Base-by-base conservation (phyloP, 192 early-diverging fungal species). In the Phlyctochytrium bullatum region DNA sequence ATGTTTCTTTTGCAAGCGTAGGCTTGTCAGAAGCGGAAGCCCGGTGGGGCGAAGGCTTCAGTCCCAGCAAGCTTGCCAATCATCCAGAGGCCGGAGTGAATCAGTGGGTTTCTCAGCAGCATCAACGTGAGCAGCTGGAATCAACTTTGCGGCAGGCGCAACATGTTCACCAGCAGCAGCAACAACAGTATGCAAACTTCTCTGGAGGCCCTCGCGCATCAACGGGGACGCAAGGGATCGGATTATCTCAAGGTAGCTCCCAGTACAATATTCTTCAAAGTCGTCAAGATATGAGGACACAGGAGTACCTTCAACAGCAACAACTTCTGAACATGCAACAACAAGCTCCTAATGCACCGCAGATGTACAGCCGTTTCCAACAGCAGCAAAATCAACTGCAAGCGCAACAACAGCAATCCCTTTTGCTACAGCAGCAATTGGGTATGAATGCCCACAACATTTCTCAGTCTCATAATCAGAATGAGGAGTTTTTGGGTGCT, bases 401-500 rank as follows among this genome's bases (percentile, higher is more conserved):
- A 33, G 72, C 75, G 62, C 72, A 72, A 2, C 64, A 66, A 29
- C 64, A 72, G 62, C 72, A 73, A 23, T 72, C 29, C 62, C 23
- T 67, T 3, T 62, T 51, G 31, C 62, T 52, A 27, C 69, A 68
- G 17, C 71, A 73, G 40, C 73, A 75, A 54, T 57, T 57, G 10
- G 54, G 54, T 6, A 6, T 57, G 12, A 6, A 27, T 57, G 12
- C 20, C 25, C 54, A 57, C 25, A 14, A 57, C 27, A 10, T 28
- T 25, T 14, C 54, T 10, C 54, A 14, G 27, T 14, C 54, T 14
- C 25, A 58, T 31, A n/a, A 35, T 17, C 64, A 65, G 14, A 61
- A 68, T 25, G 77, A 82, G 17, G 77, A 78, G 52, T 73, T 76
- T 28, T n/a, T 78, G 20, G 63, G 50, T 29, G 67, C 79, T 12